Percentiles rank a stretch among this genome's conserved stretches.
Conservation (phyloP, 116 monocot species). For the Papilionanthe hybrid region DNA sequence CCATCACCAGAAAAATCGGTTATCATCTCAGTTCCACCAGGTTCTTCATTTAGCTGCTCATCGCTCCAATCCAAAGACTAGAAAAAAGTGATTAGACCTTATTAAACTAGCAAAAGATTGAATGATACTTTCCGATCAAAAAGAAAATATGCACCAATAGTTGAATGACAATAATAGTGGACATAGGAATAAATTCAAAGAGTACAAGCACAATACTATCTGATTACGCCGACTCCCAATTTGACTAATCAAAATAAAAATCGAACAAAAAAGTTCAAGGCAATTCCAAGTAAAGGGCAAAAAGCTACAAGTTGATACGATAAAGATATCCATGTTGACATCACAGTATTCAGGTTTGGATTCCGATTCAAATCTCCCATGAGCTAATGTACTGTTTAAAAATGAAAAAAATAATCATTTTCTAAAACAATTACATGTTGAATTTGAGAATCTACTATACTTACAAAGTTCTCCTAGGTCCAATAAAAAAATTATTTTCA, state of each 20-base stretch:
- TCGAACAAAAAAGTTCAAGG: not conserved
- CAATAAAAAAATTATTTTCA: not conserved
- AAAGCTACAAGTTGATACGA: not conserved
- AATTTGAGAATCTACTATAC: not conserved
- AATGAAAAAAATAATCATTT: not conserved
- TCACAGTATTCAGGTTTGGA: not conserved
- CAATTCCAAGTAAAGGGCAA: slow-evolving; percentile 1
- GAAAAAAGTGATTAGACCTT: not conserved
- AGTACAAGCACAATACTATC: not conserved
- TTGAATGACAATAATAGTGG: not conserved
- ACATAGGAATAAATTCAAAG: not conserved
- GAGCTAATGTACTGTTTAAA: not conserved
- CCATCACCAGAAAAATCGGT: slow-evolving; percentile 34
- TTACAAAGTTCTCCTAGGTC: not conserved
- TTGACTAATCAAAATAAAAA: not conserved
- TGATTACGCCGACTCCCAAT: not conserved
- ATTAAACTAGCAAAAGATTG: not conserved
- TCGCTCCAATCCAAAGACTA: slow-evolving; percentile 95
- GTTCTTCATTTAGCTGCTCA: slow-evolving; percentile 59
- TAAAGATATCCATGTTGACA: not conserved
- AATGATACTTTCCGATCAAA: not conserved
- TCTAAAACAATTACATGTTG: not conserved
- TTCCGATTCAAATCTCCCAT: not conserved
- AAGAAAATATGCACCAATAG: slow-evolving; percentile 1
- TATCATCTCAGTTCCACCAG: slow-evolving; percentile 31